Conservation (phyloP, 352 stramenopile genomes). For the Phytophthora megakarya region DNA sequence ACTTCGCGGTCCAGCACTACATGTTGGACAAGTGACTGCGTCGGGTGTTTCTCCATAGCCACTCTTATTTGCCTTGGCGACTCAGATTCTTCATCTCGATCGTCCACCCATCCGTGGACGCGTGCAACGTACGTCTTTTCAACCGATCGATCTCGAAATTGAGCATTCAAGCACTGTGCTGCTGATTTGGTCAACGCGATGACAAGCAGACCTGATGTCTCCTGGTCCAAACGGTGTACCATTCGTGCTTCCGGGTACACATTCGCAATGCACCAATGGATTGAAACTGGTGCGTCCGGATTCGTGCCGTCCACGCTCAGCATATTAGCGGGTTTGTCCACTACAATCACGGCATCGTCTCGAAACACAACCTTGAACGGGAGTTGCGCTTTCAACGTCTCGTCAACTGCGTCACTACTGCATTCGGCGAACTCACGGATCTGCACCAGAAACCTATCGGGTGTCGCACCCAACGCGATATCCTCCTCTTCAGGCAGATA, state of each 20-base stretch:
- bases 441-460: conserved; percentile 53
- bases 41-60: conserved; percentile 58
- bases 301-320: conserved; percentile 64
- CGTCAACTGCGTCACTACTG: conserved; percentile 9
- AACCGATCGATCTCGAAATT: conserved; percentile 66
- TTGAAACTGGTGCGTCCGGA: conserved; percentile 36
- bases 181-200: conserved; percentile 64
- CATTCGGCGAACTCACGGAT: conserved; percentile 45
- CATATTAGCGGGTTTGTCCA: conserved; percentile 65
- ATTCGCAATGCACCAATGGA: conserved; percentile 49
- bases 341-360: conserved; percentile 59
- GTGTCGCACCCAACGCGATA: conserved; percentile 26
- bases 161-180: conserved; percentile 62
- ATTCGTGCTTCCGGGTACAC: conserved; percentile 63
- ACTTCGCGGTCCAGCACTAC: conserved; percentile 40
- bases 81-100: conserved; percentile 14
- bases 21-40: conserved; percentile 51
- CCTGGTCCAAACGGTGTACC: conserved; percentile 80
- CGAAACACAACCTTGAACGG: conserved; percentile 50
- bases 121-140: conserved; percentile 67
- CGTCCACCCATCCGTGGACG: conserved; percentile 46
- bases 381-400: conserved; percentile 21
- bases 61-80: conserved; percentile 40
- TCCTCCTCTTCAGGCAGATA: conserved; percentile 30
- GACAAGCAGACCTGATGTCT: conserved; percentile 76